Conservation (phyloP, 2,329 filamentous ascomycete genomes). For the Nemania bipapillata region DNA sequence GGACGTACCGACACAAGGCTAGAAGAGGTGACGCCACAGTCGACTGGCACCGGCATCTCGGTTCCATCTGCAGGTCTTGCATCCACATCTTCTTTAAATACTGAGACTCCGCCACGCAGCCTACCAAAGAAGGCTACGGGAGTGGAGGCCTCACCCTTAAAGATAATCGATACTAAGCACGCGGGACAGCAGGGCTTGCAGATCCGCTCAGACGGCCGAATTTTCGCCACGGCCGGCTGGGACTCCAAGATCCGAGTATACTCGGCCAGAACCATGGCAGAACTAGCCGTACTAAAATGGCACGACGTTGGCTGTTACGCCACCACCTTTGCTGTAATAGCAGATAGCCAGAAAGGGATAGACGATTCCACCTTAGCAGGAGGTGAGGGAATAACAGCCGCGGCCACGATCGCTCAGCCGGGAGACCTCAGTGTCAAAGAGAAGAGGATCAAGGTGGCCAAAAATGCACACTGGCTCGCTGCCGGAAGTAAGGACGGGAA, state of each 20-base stretch:
- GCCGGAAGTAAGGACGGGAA: slow-evolving; percentile 95
- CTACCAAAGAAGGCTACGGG: slow-evolving; percentile 27
- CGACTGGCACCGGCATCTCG: neutral
- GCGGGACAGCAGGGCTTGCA: slow-evolving; percentile 85
- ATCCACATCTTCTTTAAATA: slow-evolving; percentile 33
- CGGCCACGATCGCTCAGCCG: slow-evolving; percentile 47
- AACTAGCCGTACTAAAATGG: slow-evolving; percentile 94
- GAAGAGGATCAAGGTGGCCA: slow-evolving; percentile 71
- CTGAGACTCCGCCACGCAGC: slow-evolving; percentile 21
- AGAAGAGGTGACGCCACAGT: slow-evolving; percentile 6
- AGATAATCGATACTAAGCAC: slow-evolving; percentile 80
- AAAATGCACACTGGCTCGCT: slow-evolving; percentile 84
- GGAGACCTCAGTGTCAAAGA: slow-evolving; percentile 67
- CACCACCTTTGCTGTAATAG: slow-evolving; percentile 73
- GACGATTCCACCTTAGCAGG: slow-evolving; percentile 21
- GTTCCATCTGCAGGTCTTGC: slow-evolving; percentile 37
- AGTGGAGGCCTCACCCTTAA: slow-evolving; percentile 62
- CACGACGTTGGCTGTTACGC: slow-evolving; percentile 89
- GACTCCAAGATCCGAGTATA: slow-evolving; percentile 86
- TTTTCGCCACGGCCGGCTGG: slow-evolving; percentile 94
- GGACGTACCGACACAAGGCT: neutral
- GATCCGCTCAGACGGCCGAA: slow-evolving; percentile 80
- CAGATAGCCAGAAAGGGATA: slow-evolving; percentile 16
- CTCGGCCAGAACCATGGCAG: slow-evolving; percentile 79
- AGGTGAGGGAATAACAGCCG: slow-evolving; percentile 13